These are phyloP conservation scores for Groenewaldozyma sp. DNA, from an alignment of 1,139 yeast genomes.

Conservation along the genomic window DNA sequence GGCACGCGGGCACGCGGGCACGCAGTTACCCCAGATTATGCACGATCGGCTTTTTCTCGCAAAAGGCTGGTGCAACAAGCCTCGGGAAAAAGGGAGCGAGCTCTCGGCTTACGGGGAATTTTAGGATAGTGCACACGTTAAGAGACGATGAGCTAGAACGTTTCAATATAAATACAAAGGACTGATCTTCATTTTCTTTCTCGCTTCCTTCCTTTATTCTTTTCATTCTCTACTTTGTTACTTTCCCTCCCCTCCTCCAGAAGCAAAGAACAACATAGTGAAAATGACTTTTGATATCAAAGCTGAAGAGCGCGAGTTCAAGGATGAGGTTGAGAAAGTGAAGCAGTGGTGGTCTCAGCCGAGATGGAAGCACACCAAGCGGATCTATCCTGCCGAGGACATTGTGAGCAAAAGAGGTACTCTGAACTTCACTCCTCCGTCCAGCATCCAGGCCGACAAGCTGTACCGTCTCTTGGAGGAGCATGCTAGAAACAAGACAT, in stretches of 20 bases:
- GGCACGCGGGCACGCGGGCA: too few species aligned
- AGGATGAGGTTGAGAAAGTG: conserved; percentile 62
- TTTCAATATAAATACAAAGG: too few species aligned
- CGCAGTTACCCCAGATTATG: too few species aligned
- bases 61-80: too few species aligned
- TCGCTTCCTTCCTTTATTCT: neutral
- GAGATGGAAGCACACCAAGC: conserved; percentile 81
- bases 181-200: too few species aligned
- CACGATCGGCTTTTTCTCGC: too few species aligned
- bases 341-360: conserved; percentile 88
- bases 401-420: conserved; percentile 86
- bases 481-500: conserved; percentile 67
- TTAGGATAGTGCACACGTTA: too few species aligned
- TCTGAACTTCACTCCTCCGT: conserved; percentile 58
- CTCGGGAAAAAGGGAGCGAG: too few species aligned
- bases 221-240: neutral
- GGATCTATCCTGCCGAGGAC: conserved; percentile 83
- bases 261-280: neutral
- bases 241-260: neutral
- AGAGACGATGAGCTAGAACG: too few species aligned
- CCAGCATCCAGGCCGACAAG: conserved; percentile 76
- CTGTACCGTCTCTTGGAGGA: conserved; percentile 58
- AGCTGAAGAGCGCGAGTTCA: conserved; percentile 56
- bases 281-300: neutral
- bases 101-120: too few species aligned